A percentile compares a stretch with the other conserved stretches of the same genome.
Conservation (phyloP, 495 filamentous ascomycete species). For the Aspergillus incahuasiensis region DNA sequence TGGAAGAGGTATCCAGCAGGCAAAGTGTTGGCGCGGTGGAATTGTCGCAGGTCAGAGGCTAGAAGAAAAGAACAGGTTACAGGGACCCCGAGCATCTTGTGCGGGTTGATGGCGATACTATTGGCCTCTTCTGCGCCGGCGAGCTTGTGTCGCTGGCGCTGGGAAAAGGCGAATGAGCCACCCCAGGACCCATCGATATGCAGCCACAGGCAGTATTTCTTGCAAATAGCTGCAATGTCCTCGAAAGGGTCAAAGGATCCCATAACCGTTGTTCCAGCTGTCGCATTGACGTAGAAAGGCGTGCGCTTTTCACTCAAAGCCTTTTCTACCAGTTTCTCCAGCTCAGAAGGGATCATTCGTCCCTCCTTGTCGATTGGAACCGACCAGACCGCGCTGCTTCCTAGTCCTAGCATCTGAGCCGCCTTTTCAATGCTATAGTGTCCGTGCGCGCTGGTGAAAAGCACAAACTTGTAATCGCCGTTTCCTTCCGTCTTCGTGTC, state of each 20-base stretch:
- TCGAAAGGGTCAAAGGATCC: slow-evolving; percentile 84
- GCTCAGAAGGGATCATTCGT: slow-evolving; percentile 60
- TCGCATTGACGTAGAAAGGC: slow-evolving; percentile 93
- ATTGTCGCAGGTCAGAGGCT: slow-evolving; percentile 64
- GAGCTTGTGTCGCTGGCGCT: slow-evolving; percentile 57
- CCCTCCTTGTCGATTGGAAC: slow-evolving; percentile 71
- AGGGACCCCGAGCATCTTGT: slow-evolving; percentile 94
- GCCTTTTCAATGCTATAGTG: slow-evolving; percentile 97
- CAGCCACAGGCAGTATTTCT: slow-evolving; percentile 71
- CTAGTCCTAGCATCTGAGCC: slow-evolving; percentile 79
- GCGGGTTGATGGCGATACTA: slow-evolving; percentile 81
- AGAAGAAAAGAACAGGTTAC: slow-evolving; percentile 89
- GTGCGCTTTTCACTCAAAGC: slow-evolving; percentile 61
- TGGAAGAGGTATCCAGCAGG: slow-evolving; percentile 87
- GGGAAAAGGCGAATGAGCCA: slow-evolving; percentile 75
- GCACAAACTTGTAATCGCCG: slow-evolving; percentile 56
- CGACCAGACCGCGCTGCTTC: slow-evolving; percentile 63
- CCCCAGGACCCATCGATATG: slow-evolving; percentile 93
- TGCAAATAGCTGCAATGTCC: slow-evolving; percentile 67
- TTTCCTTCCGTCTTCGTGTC: slow-evolving; percentile 69
- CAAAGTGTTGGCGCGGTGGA: slow-evolving; percentile 79
- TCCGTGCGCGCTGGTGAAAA: slow-evolving; percentile 87
- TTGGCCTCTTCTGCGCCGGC: slow-evolving; percentile 68
- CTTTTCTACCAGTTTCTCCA: slow-evolving; percentile 56
- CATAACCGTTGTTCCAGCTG: slow-evolving; percentile 88